phyloP scores from a whole-genome alignment of 345 rosid genomes.

The Heritiera littoralis region DNA sequence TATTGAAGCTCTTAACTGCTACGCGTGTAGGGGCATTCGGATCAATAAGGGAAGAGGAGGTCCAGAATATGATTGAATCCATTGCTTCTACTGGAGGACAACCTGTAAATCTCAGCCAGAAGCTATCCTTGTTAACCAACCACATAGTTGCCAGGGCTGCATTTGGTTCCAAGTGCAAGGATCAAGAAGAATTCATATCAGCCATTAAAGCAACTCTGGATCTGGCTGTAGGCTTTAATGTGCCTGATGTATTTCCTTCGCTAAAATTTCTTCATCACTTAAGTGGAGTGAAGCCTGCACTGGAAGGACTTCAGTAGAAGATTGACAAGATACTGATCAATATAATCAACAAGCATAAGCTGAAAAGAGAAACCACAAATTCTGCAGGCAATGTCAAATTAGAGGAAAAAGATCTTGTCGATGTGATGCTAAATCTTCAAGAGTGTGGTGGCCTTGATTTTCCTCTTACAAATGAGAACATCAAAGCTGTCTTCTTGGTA shows the following conservation, averaged over 20 bases:
- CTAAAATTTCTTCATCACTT: conserved; percentile 12
- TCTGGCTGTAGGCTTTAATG: conserved; percentile 17
- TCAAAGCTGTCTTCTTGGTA: conserved; percentile 25
- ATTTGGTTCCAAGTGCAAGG: conserved; percentile 21
- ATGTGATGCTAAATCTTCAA: conserved; percentile 26
- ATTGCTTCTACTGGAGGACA: neutral
- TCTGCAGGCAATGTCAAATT: neutral
- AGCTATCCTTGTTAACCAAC: conserved; percentile 3
- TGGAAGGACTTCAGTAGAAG: conserved; percentile 10
- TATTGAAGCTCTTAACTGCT: conserved; percentile 4
- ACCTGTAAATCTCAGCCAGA: conserved; percentile 24
- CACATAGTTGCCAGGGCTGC: neutral
- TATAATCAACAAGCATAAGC: conserved; percentile 12
- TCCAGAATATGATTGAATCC: conserved; percentile 14
- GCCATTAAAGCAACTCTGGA: neutral
- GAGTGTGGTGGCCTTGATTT: conserved; percentile 11
- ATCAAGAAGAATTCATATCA: conserved; percentile 14
- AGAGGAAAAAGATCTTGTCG: conserved; percentile 17
- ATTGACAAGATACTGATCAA: conserved; percentile 24
- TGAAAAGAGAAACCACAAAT: neutral
- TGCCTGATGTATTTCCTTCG: conserved; percentile 26
- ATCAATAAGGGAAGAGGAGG: conserved; percentile 21
- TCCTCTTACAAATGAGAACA: conserved; percentile 10
- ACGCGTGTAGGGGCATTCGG: conserved; percentile 2
- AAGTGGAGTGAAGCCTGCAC: conserved; percentile 17